Conservation (phyloP, 495 filamentous ascomycete genomes). For the Neurospora sp. region DNA sequence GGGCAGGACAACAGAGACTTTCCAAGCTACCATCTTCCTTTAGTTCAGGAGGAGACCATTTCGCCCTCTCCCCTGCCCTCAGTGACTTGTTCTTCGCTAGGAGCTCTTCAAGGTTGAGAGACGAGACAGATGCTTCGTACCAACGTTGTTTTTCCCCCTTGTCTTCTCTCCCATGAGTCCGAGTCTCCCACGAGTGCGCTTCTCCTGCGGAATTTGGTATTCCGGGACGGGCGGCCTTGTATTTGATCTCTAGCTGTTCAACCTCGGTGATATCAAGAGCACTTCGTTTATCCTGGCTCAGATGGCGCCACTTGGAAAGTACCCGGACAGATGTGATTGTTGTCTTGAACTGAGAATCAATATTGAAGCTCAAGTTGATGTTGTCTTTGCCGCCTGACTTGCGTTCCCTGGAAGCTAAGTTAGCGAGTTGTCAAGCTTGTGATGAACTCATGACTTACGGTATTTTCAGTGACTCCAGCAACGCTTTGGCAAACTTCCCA, state of each 20-base stretch:
- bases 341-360: constrained; percentile 5
- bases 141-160: constrained; percentile 20
- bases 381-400: constrained; percentile 1
- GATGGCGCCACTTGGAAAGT: constrained; percentile 17
- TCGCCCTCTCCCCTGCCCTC: constrained; percentile 28
- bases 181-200: neutral
- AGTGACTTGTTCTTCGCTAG: constrained; percentile 29
- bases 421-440: neutral
- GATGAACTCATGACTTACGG: constrained; percentile 18
- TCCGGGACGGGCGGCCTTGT: neutral
- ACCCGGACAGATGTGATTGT: constrained; percentile 22
- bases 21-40: constrained; percentile 11
- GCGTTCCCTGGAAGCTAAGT: neutral
- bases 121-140: constrained; percentile 34
- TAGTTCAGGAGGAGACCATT: constrained; percentile 25
- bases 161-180: neutral
- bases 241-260: constrained; percentile 20
- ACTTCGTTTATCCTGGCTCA: constrained; percentile 8
- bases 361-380: constrained; percentile 16
- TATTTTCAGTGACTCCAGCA: constrained; percentile 26
- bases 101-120: constrained; percentile 12
- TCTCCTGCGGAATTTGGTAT: neutral
- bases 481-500: constrained; percentile 17
- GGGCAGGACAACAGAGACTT: constrained; percentile 19
- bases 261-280: constrained; percentile 34